phyloP scores from a whole-genome alignment of 2,329 filamentous ascomycete species.

The Aspergillus sp. region DNA sequence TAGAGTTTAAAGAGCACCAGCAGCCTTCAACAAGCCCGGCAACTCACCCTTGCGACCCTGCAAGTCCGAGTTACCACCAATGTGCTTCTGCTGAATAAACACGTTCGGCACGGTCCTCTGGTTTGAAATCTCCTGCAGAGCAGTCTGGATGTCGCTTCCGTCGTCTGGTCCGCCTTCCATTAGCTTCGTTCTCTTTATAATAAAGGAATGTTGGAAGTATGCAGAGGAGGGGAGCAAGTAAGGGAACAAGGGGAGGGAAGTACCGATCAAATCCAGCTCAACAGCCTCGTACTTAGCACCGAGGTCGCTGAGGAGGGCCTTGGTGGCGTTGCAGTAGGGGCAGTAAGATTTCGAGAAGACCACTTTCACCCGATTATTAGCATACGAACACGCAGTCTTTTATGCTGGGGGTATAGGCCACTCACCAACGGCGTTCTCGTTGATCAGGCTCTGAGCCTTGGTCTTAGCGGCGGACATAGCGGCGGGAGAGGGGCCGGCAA shows the following conservation, averaged over 20 bases:
- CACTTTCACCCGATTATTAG: slow-evolving; percentile 38
- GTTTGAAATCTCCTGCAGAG: slow-evolving; percentile 69
- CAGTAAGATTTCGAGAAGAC: slow-evolving; percentile 98
- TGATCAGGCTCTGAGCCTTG: slow-evolving; percentile 79
- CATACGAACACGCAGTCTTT: not conserved
- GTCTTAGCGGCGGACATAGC: slow-evolving; percentile 75
- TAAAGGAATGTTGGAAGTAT: not conserved
- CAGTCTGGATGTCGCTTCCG: slow-evolving; percentile 72
- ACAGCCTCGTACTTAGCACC: slow-evolving; percentile 67
- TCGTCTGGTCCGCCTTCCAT: slow-evolving; percentile 54
- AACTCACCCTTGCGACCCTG: slow-evolving; percentile 61
- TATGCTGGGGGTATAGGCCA: slow-evolving; percentile 10
- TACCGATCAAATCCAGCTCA: slow-evolving; percentile 81
- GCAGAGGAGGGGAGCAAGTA: not conserved
- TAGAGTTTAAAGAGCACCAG: slow-evolving; percentile 50
- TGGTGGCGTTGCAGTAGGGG: slow-evolving; percentile 80
- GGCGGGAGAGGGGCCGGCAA: slow-evolving; percentile 50
- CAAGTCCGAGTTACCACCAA: slow-evolving; percentile 91
- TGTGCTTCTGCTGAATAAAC: slow-evolving; percentile 84
- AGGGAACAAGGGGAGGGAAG: slow-evolving; percentile 28
- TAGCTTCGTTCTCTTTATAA: not conserved
- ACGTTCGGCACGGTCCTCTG: slow-evolving; percentile 94
- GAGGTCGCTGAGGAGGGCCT: slow-evolving; percentile 62
- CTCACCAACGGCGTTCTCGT: slow-evolving; percentile 78
- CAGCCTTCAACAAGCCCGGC: slow-evolving; percentile 56